Evolutionary conservation across 1,284 basidiomycete genomes (phyloP).

Genomic region (Cerioporus squamosus): DNA sequence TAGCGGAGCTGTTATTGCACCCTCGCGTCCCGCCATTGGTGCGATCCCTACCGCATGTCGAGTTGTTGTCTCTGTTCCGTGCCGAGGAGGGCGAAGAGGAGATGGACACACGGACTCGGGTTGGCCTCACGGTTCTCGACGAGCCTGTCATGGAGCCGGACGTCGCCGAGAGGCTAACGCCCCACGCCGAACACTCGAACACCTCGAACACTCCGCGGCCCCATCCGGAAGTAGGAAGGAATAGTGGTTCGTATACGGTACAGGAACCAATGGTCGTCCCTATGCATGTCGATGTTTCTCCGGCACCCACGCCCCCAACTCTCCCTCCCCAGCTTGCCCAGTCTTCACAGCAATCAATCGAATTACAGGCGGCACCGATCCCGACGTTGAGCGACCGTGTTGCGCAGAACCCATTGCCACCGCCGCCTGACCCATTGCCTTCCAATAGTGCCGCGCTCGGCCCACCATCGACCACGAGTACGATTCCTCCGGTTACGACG

Average conservation of each 20-base stretch:
- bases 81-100: constrained; percentile 70
- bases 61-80: constrained; percentile 60
- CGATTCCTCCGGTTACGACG: constrained; percentile 1
- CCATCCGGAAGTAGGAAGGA: constrained; percentile 1
- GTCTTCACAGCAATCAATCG: background rate
- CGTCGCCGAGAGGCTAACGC: constrained; percentile 4
- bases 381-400: background rate
- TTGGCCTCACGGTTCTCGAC: constrained; percentile 39
- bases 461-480: constrained; percentile 8
- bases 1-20: constrained; percentile 68
- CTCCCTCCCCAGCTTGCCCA: background rate
- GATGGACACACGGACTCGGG: constrained; percentile 42
- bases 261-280: background rate
- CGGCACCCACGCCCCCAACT: background rate
- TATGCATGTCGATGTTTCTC: constrained; percentile 19
- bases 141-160: constrained; percentile 6
- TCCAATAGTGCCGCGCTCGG: constrained; percentile 11
- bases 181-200: background rate
- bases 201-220: background rate
- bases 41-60: constrained; percentile 67
- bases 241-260: background rate
- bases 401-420: constrained; percentile 9
- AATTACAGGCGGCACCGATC: background rate
- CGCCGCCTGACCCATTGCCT: constrained; percentile 23
- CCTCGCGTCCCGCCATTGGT: constrained; percentile 78